Percentiles rank a stretch among this genome's conserved stretches.
Evolutionary conservation across 179 eudicot genomes (phyloP).

Genomic region (Silene coronaria): DNA sequence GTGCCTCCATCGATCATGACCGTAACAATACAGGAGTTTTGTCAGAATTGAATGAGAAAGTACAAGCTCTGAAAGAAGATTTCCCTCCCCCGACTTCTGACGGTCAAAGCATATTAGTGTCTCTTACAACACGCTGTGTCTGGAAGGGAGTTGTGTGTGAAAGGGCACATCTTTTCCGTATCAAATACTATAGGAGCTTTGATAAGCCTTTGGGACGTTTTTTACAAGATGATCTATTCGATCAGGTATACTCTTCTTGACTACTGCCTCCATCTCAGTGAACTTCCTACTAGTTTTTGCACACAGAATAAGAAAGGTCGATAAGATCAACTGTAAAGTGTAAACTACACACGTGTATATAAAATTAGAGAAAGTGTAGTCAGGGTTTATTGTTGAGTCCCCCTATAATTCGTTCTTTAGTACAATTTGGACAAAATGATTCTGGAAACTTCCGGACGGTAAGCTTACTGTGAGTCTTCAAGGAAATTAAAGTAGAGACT

Average conservation of each 20-base stretch:
- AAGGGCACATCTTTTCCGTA: conserved; percentile 45
- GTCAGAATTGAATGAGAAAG: conserved; percentile 27
- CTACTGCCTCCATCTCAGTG: neutral
- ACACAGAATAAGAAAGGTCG: neutral
- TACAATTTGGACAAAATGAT: neutral
- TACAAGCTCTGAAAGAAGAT: conserved; percentile 30
- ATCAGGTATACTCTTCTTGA: conserved; percentile 27
- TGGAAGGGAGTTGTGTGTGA: conserved; percentile 47
- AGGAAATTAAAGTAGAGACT: neutral
- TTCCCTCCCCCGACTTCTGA: conserved; percentile 36
- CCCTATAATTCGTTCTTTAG: neutral
- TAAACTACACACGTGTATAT: neutral
- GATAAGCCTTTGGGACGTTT: conserved; percentile 50
- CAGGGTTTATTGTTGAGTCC: neutral
- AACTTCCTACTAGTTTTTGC: neutral
- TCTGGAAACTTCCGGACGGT: neutral
- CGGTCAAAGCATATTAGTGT: conserved; percentile 43
- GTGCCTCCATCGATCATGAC: conserved; percentile 17
- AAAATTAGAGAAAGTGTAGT: neutral
- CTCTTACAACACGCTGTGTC: conserved; percentile 46
- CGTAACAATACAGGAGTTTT: conserved; percentile 5
- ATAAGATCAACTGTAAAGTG: neutral
- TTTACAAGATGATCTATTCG: conserved; percentile 40
- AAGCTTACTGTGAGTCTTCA: neutral
- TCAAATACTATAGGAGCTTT: conserved; percentile 48